Conservation (phyloP, 1,139 yeast species). For the Yueomyces sp. region DNA sequence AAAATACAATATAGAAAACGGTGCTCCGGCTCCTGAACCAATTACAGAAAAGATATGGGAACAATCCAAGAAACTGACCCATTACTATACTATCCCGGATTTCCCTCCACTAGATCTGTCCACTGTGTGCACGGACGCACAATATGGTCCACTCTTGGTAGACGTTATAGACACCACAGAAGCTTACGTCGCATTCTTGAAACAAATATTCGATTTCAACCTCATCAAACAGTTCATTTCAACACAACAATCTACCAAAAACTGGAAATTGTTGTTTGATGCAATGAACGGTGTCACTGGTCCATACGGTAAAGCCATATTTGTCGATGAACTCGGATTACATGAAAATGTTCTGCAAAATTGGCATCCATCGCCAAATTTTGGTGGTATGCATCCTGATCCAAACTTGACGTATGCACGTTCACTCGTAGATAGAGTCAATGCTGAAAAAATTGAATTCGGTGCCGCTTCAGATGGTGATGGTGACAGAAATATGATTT, state of each 20-base stretch:
- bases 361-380: constrained; percentile 68
- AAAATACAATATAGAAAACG: constrained; percentile 87
- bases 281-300: constrained; percentile 95
- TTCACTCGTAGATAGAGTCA: constrained; percentile 76
- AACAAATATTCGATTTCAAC: constrained; percentile 78
- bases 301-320: constrained; percentile 81
- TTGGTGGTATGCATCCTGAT: constrained; percentile 97
- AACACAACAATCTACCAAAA: constrained; percentile 32
- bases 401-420: constrained; percentile 93
- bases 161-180: constrained; percentile 75
- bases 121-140: constrained; percentile 37
- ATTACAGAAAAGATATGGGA: constrained; percentile 83
- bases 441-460: constrained; percentile 65
- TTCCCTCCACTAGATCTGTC: constrained; percentile 51
- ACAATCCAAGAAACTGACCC: constrained; percentile 43
- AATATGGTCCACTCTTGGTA: constrained; percentile 43
- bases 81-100: constrained; percentile 44
- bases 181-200: constrained; percentile 69
- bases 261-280: constrained; percentile 72
- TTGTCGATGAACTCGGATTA: constrained; percentile 74
- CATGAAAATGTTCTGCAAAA: constrained; percentile 63
- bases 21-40: constrained; percentile 98
- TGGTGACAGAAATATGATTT: constrained; percentile 98
- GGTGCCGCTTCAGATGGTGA: constrained; percentile 99
- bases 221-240: constrained; percentile 61